phyloP scores from a whole-genome alignment of 331 rosid genomes.

The Pyracantha coccinea region DNA sequence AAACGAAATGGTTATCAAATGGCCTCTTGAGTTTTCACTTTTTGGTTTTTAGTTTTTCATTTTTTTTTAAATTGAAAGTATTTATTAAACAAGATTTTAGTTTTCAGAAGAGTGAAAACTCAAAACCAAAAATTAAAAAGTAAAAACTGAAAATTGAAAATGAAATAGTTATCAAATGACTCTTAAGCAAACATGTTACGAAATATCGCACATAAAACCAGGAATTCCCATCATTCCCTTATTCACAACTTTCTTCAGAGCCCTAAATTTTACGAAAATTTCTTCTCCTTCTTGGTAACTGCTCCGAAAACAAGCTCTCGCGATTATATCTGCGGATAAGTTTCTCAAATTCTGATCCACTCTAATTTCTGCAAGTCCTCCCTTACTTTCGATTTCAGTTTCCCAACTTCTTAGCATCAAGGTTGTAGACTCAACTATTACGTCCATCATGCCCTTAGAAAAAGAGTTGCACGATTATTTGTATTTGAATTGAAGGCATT shows the following conservation, averaged over 20 bases:
- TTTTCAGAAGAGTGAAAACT: too few species aligned
- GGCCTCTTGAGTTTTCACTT: too few species aligned
- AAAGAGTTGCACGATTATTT: not conserved
- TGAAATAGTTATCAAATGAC: too few species aligned
- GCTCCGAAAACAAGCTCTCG: conserved; percentile 41
- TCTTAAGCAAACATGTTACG: too few species aligned
- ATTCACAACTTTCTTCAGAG: too few species aligned
- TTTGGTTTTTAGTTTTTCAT: too few species aligned
- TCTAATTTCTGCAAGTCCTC: conserved; percentile 21
- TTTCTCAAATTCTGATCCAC: conserved; percentile 23
- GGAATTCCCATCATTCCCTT: too few species aligned
- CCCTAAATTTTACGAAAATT: conserved; percentile 17
- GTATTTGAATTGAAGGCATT: not conserved
- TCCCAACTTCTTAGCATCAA: conserved; percentile 22
- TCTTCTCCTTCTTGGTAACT: conserved; percentile 21
- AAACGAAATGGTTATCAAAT: too few species aligned
- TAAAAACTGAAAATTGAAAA: too few species aligned
- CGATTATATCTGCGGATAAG: conserved; percentile 35
- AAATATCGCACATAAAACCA: not conserved
- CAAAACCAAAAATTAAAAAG: too few species aligned
- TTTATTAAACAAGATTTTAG: too few species aligned
- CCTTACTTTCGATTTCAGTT: conserved; percentile 3
- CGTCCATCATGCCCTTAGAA: conserved; percentile 25
- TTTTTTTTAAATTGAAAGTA: too few species aligned
- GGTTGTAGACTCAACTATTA: conserved; percentile 19